phyloP scores from a whole-genome alignment of 257 asterid species.

The Capsicum chinense region DNA sequence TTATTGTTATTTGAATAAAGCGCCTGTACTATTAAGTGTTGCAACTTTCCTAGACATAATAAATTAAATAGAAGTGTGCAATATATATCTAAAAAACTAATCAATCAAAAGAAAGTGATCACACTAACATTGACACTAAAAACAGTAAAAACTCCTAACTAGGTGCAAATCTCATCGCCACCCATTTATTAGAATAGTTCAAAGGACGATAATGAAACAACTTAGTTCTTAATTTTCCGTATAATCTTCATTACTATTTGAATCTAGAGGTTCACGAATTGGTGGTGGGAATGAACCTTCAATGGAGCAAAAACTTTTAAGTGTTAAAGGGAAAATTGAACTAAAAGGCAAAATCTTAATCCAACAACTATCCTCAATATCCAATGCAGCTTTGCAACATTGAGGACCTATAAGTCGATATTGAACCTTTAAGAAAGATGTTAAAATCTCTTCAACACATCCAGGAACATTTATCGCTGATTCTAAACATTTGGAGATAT shows the following conservation, averaged over 20 bases:
- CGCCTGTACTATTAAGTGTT: not conserved
- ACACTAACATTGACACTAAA: too few species aligned
- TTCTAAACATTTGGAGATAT: not conserved
- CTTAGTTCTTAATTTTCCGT: too few species aligned
- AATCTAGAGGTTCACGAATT: too few species aligned
- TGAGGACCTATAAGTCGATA: constrained; percentile 29
- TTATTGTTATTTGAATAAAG: not conserved
- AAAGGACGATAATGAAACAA: too few species aligned
- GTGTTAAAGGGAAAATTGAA: constrained; percentile 27
- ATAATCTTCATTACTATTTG: too few species aligned
- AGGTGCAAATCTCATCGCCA: too few species aligned
- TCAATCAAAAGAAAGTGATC: not conserved
- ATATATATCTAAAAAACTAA: not conserved
- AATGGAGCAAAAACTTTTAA: constrained; percentile 26
- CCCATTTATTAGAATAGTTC: too few species aligned
- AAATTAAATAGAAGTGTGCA: not conserved
- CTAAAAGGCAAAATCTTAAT: constrained; percentile 31
- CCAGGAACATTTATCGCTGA: constrained; percentile 14
- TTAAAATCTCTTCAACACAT: constrained; percentile 30
- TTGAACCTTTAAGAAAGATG: not conserved
- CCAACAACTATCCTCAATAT: constrained; percentile 39
- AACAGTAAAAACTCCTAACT: too few species aligned
- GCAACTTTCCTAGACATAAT: not conserved
- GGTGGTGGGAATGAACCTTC: not conserved
- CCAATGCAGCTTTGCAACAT: constrained; percentile 35